phyloP scores from a whole-genome alignment of 2,329 filamentous ascomycete species.

The Trichoderma asperellum region DNA sequence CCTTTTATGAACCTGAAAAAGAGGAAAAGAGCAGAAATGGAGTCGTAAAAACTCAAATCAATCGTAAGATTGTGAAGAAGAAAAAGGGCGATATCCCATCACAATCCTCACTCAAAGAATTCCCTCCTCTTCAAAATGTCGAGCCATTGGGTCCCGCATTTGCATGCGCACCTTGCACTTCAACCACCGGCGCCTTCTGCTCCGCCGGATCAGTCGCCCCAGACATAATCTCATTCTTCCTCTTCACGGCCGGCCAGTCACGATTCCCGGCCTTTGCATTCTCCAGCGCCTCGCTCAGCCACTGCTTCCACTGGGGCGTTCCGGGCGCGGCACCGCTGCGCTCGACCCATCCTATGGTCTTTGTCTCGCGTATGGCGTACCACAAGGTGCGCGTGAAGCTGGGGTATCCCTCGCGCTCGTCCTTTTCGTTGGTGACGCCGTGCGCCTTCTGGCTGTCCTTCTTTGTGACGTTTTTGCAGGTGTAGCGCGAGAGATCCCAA shows the following conservation, averaged over 20 bases:
- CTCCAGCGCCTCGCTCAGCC: constrained; percentile 55
- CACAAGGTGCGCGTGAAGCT: constrained; percentile 62
- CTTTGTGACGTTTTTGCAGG: constrained; percentile 48
- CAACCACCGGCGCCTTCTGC: constrained; percentile 39
- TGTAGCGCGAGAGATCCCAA: constrained; percentile 62
- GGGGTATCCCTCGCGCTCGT: constrained; percentile 47
- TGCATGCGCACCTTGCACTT: constrained; percentile 31
- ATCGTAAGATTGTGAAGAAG: not conserved
- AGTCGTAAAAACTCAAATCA: not conserved
- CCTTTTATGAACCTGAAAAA: no score
- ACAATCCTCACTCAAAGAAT: not conserved
- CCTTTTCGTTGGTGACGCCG: constrained; percentile 34
- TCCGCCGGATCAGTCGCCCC: constrained; percentile 38
- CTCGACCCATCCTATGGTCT: constrained; percentile 56
- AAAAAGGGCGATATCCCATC: not conserved
- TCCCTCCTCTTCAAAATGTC: constrained; percentile 32
- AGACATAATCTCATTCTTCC: constrained; percentile 55
- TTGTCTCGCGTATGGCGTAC: constrained; percentile 61
- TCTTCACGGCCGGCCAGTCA: constrained; percentile 52
- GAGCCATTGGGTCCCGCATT: constrained; percentile 29
- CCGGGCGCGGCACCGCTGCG: constrained; percentile 55
- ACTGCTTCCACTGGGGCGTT: constrained; percentile 57
- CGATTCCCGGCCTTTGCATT: constrained; percentile 42
- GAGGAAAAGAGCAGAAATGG: not conserved
- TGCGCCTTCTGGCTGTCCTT: constrained; percentile 45